Evolutionary conservation across 2,329 filamentous ascomycete genomes (phyloP).

Genomic region (Gaeumannomyces tritici): DNA sequence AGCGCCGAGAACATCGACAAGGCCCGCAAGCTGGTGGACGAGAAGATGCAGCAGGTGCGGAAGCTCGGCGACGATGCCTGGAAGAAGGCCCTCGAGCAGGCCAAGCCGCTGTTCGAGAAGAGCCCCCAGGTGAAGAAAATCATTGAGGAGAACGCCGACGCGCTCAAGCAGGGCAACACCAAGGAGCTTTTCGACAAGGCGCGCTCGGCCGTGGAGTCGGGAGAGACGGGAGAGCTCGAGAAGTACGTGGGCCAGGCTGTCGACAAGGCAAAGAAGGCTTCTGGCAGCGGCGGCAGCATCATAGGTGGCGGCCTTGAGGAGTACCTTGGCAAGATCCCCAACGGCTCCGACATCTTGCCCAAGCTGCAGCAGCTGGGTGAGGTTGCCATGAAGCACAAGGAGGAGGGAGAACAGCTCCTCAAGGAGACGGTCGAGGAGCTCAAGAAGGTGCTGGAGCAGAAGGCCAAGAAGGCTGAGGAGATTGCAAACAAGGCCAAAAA

Average conservation of each 20-base stretch:
- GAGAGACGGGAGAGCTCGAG: constrained; percentile 49
- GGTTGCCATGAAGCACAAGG: constrained; percentile 56
- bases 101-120: constrained; percentile 65
- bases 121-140: constrained; percentile 66
- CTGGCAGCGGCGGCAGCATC: constrained; percentile 24
- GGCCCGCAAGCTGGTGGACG: constrained; percentile 53
- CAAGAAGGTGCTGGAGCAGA: constrained; percentile 52
- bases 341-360: constrained; percentile 52
- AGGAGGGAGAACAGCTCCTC: constrained; percentile 60
- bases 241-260: constrained; percentile 49
- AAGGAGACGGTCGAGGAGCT: constrained; percentile 61
- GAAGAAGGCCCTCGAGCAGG: constrained; percentile 61
- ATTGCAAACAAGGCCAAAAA: constrained; percentile 46
- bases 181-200: constrained; percentile 54
- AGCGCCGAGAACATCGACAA: constrained; percentile 41
- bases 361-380: constrained; percentile 57
- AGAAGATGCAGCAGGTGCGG: constrained; percentile 58
- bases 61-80: constrained; percentile 63
- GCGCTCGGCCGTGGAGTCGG: constrained; percentile 50
- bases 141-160: constrained; percentile 59
- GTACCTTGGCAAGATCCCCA: constrained; percentile 57
- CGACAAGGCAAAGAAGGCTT: constrained; percentile 46
- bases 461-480: constrained; percentile 46
- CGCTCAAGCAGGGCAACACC: constrained; percentile 57
- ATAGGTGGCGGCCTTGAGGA: constrained; percentile 41